These are phyloP conservation scores for Ogataea ganodermae DNA, from an alignment of 805 yeast genomes.

Conservation along the genomic window DNA sequence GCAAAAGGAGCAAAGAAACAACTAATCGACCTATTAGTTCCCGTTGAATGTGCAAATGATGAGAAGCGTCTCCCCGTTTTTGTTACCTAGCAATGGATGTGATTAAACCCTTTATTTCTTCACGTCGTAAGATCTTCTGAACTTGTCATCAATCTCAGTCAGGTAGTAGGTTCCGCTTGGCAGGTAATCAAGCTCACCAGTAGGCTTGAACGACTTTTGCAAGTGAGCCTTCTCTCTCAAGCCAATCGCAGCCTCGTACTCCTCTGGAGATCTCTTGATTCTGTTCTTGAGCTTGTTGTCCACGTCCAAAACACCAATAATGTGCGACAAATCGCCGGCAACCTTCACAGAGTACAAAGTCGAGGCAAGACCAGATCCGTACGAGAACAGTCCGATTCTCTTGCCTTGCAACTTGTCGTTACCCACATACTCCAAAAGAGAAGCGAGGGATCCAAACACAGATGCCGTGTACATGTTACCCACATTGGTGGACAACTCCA, in stretches of 20 bases:
- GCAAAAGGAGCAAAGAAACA: not conserved
- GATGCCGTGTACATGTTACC: constrained; percentile 99
- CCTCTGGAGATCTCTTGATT: constrained; percentile 66
- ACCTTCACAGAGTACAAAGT: constrained; percentile 80
- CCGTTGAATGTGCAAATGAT: not conserved
- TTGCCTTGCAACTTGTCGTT: constrained; percentile 73
- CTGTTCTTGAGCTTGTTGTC: constrained; percentile 69
- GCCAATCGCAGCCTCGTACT: constrained; percentile 77
- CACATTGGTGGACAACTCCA: constrained; percentile 89
- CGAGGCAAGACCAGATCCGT: constrained; percentile 97
- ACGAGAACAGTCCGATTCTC: constrained; percentile 90
- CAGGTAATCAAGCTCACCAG: constrained; percentile 73
- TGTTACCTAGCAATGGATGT: constrained; percentile 6
- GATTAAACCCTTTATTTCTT: constrained; percentile 47
- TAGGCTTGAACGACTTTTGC: constrained; percentile 76
- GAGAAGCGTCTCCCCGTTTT: not conserved
- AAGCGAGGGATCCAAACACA: constrained; percentile 82
- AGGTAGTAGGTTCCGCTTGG: constrained; percentile 81
- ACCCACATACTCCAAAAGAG: constrained; percentile 75
- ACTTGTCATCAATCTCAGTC: constrained; percentile 80
- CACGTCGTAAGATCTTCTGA: constrained; percentile 76
- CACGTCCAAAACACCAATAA: constrained; percentile 65
- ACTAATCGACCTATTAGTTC: not conserved
- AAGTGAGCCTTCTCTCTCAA: constrained; percentile 90
- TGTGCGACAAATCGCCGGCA: constrained; percentile 74